Evolutionary conservation across 1,139 yeast genomes (phyloP).

Genomic region (Geotrichum fermentans): DNA sequence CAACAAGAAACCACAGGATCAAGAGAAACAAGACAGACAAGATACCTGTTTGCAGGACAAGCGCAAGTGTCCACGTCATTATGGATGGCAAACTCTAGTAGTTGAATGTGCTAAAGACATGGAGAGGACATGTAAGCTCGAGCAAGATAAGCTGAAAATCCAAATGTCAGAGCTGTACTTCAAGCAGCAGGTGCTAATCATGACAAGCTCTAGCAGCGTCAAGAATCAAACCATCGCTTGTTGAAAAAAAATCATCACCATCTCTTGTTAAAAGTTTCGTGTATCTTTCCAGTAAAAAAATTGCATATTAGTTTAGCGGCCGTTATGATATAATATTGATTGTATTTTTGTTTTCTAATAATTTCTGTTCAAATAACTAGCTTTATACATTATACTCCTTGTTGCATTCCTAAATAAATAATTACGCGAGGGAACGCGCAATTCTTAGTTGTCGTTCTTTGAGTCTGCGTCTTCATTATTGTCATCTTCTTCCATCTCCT

Average conservation of each 20-base stretch:
- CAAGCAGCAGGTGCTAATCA: conserved; percentile 19
- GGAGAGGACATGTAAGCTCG: conserved; percentile 37
- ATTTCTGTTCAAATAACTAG: neutral
- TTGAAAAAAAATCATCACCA: neutral
- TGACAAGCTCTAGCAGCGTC: conserved; percentile 8
- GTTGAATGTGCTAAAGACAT: conserved; percentile 43
- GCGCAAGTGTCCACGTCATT: conserved; percentile 61
- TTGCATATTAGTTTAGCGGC: too few species aligned
- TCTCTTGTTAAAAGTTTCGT: neutral
- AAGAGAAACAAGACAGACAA: conserved; percentile 22
- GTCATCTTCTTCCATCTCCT: conserved; percentile 26
- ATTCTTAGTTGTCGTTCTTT: neutral
- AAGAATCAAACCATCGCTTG: conserved; percentile 16
- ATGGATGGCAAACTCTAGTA: conserved; percentile 59
- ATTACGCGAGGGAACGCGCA: neutral
- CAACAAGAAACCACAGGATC: conserved; percentile 14
- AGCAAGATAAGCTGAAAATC: conserved; percentile 28
- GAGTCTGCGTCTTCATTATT: conserved; percentile 12
- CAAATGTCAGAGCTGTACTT: conserved; percentile 19
- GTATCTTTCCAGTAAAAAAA: neutral
- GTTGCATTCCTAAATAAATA: neutral
- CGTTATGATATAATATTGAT: neutral
- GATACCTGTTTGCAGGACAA: conserved; percentile 56
- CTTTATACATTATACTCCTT: neutral
- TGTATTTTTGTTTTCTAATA: neutral